A percentile compares a stretch with the other conserved stretches of the same genome.
Conservation (phyloP, 495 filamentous ascomycete species). For the Talaromyces trachyspermus region DNA sequence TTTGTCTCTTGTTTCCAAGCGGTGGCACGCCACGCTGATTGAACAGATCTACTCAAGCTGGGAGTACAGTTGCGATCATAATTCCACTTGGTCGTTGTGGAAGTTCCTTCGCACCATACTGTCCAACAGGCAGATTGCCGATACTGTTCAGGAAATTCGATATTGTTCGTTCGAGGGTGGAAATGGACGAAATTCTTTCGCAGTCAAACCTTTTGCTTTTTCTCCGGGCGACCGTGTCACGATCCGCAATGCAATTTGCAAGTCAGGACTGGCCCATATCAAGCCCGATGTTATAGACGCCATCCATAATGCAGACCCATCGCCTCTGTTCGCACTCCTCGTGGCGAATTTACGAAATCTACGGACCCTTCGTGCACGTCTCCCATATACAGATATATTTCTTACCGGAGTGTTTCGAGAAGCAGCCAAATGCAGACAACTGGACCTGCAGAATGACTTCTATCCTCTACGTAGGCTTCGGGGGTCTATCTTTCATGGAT, state of each 20-base stretch:
- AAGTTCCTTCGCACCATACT: not conserved
- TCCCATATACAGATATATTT: not conserved
- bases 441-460: not conserved
- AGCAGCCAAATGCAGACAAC: not conserved
- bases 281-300: not conserved
- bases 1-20: too few relatives aligned
- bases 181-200: not conserved
- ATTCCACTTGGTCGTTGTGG: not conserved
- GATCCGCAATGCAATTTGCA: not conserved
- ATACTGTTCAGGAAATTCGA: not conserved
- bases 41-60: too few relatives aligned
- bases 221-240: not conserved
- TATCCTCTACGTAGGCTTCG: not conserved
- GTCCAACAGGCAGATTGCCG: not conserved
- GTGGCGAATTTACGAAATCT: not conserved
- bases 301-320: not conserved
- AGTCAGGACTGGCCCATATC: not conserved
- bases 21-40: too few relatives aligned
- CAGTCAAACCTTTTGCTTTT: not conserved
- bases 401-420: not conserved
- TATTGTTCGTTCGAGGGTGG: not conserved
- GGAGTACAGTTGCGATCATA: too few relatives aligned
- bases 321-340: not conserved
- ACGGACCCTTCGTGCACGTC: not conserved
- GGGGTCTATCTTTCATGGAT: not conserved